Conservation (phyloP, 345 rosid species). For the Linum tenue region DNA sequence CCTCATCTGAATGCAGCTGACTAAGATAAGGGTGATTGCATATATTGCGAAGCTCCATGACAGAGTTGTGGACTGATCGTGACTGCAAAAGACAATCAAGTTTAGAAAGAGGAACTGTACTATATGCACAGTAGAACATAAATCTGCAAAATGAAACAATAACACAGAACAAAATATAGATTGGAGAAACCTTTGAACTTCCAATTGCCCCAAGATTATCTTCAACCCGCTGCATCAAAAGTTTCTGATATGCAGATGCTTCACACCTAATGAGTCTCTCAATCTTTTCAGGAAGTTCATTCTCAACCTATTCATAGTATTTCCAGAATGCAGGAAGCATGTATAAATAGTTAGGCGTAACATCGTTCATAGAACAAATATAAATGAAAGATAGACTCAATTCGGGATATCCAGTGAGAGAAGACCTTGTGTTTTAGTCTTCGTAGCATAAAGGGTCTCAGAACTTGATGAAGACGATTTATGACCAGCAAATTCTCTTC, state of each 20-base stretch:
- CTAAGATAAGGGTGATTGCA: conserved; percentile 96
- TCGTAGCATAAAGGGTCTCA: conserved; percentile 87
- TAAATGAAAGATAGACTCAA: background rate
- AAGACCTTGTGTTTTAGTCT: conserved; percentile 89
- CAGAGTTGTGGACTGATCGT: conserved; percentile 84
- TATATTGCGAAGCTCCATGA: conserved; percentile 92
- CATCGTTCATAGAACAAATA: background rate
- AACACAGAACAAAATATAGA: background rate
- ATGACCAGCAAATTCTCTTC: conserved; percentile 87
- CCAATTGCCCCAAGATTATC: conserved; percentile 86
- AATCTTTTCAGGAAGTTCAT: conserved; percentile 80
- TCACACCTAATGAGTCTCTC: conserved; percentile 87
- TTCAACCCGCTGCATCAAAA: conserved; percentile 86
- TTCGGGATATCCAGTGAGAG: background rate
- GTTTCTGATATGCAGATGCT: conserved; percentile 93
- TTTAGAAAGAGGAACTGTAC: conserved; percentile 6
- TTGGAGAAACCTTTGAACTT: conserved; percentile 55
- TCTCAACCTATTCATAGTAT: conserved; percentile 59
- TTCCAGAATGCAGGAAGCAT: conserved; percentile 12
- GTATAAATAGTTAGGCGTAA: background rate
- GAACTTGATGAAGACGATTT: conserved; percentile 93
- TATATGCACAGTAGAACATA: background rate
- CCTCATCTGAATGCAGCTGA: conserved; percentile 94
- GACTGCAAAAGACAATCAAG: conserved; percentile 32
- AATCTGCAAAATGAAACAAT: conserved; percentile 2